phyloP scores from a whole-genome alignment of 2,329 filamentous ascomycete genomes.

The Dactylellina drechsleri region DNA sequence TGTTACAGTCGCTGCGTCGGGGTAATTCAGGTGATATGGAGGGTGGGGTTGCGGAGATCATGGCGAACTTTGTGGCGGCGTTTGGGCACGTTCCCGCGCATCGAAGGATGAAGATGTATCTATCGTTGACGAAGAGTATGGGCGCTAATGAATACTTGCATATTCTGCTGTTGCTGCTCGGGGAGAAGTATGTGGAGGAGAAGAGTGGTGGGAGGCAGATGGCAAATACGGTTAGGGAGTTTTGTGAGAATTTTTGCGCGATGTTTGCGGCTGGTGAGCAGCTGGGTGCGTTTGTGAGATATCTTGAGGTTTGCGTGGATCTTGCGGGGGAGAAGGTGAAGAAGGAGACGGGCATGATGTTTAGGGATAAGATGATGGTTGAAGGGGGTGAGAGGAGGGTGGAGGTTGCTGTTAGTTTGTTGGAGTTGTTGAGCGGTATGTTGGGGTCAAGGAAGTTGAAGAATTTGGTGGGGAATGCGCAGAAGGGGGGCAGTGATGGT shows the following conservation, averaged over 20 bases:
- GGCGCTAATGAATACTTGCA: slow-evolving; percentile 88
- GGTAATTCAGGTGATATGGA: slow-evolving; percentile 70
- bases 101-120: slow-evolving; percentile 82
- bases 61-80: slow-evolving; percentile 95
- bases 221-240: slow-evolving; percentile 63
- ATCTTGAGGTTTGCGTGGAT: slow-evolving; percentile 79
- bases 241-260: slow-evolving; percentile 78
- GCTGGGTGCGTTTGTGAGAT: slow-evolving; percentile 79
- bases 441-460: slow-evolving; percentile 54
- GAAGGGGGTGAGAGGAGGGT: slow-evolving; percentile 56
- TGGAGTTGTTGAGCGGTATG: slow-evolving; percentile 59
- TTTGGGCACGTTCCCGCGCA: slow-evolving; percentile 96
- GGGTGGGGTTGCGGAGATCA: slow-evolving; percentile 83
- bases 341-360: slow-evolving; percentile 58
- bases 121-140: slow-evolving; percentile 83
- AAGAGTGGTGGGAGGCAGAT: slow-evolving; percentile 63
- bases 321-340: slow-evolving; percentile 76
- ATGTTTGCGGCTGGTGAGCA: slow-evolving; percentile 79
- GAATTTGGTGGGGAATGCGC: slow-evolving; percentile 46
- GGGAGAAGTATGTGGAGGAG: slow-evolving; percentile 85
- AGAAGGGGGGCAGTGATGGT: slow-evolving; percentile 47
- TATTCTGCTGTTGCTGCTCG: slow-evolving; percentile 85
- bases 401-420: slow-evolving; percentile 62
- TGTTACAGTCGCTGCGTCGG: slow-evolving; percentile 80
- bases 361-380: slow-evolving; percentile 50